phyloP scores from a whole-genome alignment of 2,329 filamentous ascomycete genomes.

The Ophiosphaerella narmari region DNA sequence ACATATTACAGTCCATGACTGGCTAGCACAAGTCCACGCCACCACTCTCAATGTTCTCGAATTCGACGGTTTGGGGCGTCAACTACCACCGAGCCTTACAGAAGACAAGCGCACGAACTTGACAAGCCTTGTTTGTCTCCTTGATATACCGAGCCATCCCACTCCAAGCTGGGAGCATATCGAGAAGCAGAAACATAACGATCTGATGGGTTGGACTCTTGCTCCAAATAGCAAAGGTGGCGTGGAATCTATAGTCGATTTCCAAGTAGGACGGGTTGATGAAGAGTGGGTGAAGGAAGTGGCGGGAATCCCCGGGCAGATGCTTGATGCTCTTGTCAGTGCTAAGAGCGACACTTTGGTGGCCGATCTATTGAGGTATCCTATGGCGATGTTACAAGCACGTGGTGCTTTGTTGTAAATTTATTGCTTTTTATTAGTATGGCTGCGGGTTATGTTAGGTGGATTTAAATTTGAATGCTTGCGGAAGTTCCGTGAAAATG shows the following conservation, averaged over 20 bases:
- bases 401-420: too few species aligned
- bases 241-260: slow-evolving; percentile 1
- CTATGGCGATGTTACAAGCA: too few species aligned
- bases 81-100: neutral
- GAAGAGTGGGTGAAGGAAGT: slow-evolving; percentile 7
- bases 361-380: too few species aligned
- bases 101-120: slow-evolving; percentile 9
- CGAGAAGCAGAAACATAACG: slow-evolving; percentile 4
- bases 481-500: too few species aligned
- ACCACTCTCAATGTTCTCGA: slow-evolving; percentile 4
- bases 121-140: slow-evolving; percentile 9
- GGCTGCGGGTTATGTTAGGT: too few species aligned
- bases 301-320: neutral
- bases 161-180: slow-evolving; percentile 6
- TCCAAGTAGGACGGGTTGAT: slow-evolving; percentile 3
- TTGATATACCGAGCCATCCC: slow-evolving; percentile 1
- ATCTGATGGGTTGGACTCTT: slow-evolving; percentile 9
- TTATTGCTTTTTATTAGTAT: too few species aligned
- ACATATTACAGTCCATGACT: slow-evolving; percentile 2
- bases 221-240: neutral
- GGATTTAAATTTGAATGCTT: too few species aligned
- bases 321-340: slow-evolving; percentile 4
- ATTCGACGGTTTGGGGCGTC: slow-evolving; percentile 3
- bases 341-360: neutral
- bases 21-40: slow-evolving; percentile 8